Percentiles rank a stretch among this genome's conserved stretches.
phyloP scores from a whole-genome alignment of 139 green algal genomes.

The Ettlia oleoabundans region DNA sequence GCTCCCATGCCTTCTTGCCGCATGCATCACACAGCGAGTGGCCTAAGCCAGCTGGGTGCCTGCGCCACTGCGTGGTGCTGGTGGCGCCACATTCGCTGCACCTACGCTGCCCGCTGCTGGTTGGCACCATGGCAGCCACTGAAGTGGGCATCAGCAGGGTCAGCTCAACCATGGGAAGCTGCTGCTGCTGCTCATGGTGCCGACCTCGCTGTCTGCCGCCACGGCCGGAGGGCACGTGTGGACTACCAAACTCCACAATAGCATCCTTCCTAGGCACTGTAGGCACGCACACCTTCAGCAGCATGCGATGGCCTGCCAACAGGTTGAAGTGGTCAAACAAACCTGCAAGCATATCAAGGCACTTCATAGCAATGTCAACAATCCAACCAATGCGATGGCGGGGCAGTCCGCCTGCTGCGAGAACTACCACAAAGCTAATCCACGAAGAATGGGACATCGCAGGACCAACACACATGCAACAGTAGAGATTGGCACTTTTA shows the following conservation, averaged over 20 bases:
- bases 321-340: neutral
- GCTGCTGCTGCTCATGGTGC: neutral
- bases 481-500: neutral
- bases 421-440: neutral
- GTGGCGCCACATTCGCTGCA: neutral
- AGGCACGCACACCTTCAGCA: neutral
- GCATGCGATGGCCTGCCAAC: neutral
- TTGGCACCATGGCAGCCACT: neutral
- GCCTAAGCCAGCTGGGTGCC: neutral
- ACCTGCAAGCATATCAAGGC: neutral
- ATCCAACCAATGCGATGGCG: neutral
- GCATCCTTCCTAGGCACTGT: neutral
- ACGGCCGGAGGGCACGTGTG: neutral
- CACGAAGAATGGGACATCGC: neutral
- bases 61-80: neutral
- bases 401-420: neutral
- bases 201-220: neutral
- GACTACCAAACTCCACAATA: neutral
- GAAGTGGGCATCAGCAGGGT: neutral
- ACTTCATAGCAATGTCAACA: neutral
- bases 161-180: neutral
- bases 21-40: constrained; percentile 14
- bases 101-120: neutral
- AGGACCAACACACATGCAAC: neutral
- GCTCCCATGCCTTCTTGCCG: constrained; percentile 2